Evolutionary conservation across 2,329 filamentous ascomycete genomes (phyloP).

Genomic region (Xylariaceae sp.): DNA sequence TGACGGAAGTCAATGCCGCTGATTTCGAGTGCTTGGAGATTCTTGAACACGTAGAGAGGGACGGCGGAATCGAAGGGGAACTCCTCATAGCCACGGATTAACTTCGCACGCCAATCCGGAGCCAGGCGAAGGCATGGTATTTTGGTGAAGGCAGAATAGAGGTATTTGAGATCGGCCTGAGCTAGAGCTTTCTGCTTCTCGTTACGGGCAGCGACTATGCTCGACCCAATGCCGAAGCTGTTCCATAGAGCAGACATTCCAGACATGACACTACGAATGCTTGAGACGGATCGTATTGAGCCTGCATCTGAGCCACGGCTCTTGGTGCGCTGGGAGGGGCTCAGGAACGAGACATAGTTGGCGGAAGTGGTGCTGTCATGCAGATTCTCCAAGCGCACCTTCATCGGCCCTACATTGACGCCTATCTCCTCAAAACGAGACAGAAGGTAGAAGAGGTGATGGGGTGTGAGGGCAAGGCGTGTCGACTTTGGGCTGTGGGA

Average conservation of each 20-base stretch:
- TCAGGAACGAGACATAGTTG: constrained; percentile 94
- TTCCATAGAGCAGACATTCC: constrained; percentile 94
- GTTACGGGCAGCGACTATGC: constrained; percentile 73
- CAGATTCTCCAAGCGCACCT: constrained; percentile 89
- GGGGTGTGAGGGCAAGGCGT: constrained; percentile 87
- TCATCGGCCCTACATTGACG: constrained; percentile 92
- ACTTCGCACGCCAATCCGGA: constrained; percentile 85
- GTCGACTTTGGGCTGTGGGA: constrained; percentile 83
- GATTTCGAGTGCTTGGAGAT: constrained; percentile 87
- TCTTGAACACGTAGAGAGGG: constrained; percentile 95
- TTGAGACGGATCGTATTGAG: constrained; percentile 93
- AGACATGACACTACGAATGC: constrained; percentile 95
- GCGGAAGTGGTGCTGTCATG: constrained; percentile 81
- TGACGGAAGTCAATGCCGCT: constrained; percentile 94
- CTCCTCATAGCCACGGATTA: constrained; percentile 92
- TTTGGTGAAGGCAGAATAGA: constrained; percentile 98
- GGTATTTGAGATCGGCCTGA: constrained; percentile 85
- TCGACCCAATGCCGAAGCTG: constrained; percentile 76
- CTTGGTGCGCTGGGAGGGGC: constrained; percentile 75
- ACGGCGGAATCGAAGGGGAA: constrained; percentile 98
- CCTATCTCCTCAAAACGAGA: constrained; percentile 91
- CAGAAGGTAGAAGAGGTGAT: constrained; percentile 94
- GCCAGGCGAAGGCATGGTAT: constrained; percentile 87
- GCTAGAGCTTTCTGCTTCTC: constrained; percentile 86
- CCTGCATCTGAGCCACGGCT: constrained; percentile 77